A percentile compares a stretch with the other conserved stretches of the same genome.
These are phyloP conservation scores for Rosa chinensis DNA, from an alignment of 306 rosid genomes.

Conservation along the genomic window DNA sequence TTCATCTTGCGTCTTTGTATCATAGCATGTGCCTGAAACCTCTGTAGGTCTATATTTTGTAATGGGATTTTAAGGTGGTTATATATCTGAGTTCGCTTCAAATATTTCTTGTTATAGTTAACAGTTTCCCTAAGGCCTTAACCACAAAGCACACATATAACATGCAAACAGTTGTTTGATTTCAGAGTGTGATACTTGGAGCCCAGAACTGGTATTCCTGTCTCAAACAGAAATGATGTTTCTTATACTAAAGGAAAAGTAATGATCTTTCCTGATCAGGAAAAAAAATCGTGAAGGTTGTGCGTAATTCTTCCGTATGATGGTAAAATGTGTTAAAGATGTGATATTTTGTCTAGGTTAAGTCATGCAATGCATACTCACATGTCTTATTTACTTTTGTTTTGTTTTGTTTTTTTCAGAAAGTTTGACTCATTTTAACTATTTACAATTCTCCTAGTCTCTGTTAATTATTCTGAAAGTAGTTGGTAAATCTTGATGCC, in stretches of 20 bases:
- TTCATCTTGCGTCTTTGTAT: neutral
- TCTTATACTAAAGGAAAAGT: neutral
- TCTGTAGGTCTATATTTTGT: neutral
- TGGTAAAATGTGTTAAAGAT: neutral
- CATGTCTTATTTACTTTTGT: neutral
- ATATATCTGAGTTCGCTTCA: neutral
- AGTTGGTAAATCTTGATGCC: neutral
- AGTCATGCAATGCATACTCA: neutral
- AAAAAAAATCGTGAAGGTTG: neutral
- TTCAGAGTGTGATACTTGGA: neutral
- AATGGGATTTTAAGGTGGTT: neutral
- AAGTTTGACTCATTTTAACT: neutral
- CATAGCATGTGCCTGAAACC: neutral
- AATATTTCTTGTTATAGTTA: neutral
- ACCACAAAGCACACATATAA: neutral
- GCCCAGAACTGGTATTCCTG: neutral
- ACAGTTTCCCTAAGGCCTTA: neutral
- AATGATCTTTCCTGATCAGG: neutral
- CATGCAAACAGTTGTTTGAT: neutral
- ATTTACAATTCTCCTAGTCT: neutral
- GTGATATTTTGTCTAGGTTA: neutral
- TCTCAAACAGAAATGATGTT: neutral
- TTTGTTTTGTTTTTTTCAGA: too few species aligned
- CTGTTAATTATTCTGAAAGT: neutral
- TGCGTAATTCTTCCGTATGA: neutral